These are phyloP conservation scores for Boletus bicolor DNA, from an alignment of 768 basidiomycete genomes.

Conservation along the genomic window DNA sequence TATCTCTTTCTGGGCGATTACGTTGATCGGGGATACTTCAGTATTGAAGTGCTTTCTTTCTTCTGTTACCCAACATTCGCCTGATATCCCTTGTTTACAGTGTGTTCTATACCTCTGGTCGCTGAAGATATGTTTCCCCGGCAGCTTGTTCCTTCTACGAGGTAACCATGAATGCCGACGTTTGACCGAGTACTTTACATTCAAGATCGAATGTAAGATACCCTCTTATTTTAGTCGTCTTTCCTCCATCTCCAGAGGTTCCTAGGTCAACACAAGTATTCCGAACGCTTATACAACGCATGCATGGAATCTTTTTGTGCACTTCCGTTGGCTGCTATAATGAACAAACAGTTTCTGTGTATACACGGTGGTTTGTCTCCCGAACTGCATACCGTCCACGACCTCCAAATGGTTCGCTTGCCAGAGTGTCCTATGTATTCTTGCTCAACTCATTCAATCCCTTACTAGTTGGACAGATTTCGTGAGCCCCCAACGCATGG, in stretches of 20 bases:
- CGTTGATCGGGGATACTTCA: constrained; percentile 74
- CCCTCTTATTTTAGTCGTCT: background rate
- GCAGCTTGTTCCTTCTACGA: constrained; percentile 56
- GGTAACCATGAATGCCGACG: constrained; percentile 69
- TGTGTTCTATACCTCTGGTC: constrained; percentile 64
- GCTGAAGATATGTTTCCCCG: constrained; percentile 61
- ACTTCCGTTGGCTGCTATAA: constrained; percentile 68
- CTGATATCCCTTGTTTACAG: constrained; percentile 21
- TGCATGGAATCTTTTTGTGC: constrained; percentile 74
- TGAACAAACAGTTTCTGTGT: constrained; percentile 80
- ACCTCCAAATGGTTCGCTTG: constrained; percentile 53
- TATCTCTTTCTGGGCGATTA: constrained; percentile 77
- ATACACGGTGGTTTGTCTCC: constrained; percentile 74
- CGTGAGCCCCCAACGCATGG: constrained; percentile 71
- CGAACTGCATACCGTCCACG: constrained; percentile 64
- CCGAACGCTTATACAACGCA: constrained; percentile 69
- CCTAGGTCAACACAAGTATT: constrained; percentile 72
- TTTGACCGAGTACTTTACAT: constrained; percentile 62
- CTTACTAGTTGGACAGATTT: constrained; percentile 61
- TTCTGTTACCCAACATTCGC: background rate
- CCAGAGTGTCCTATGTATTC: background rate
- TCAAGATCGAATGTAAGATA: constrained; percentile 47
- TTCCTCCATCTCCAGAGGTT: constrained; percentile 1
- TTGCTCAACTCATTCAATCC: background rate
- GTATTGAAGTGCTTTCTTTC: constrained; percentile 54